These are phyloP conservation scores for Malus sieversii DNA, from an alignment of 306 rosid genomes.

Conservation along the genomic window DNA sequence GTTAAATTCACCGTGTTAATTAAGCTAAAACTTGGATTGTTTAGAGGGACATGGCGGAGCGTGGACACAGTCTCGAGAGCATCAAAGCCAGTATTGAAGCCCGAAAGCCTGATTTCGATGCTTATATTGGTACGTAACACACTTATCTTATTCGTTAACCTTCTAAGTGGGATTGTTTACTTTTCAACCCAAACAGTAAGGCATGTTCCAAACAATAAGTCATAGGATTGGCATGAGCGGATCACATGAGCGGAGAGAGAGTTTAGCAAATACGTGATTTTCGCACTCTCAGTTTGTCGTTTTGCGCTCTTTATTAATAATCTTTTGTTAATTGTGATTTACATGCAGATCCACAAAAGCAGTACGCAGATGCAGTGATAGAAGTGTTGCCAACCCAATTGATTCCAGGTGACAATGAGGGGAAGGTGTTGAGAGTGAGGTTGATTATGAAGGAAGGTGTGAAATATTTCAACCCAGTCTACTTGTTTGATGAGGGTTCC, in stretches of 20 bases:
- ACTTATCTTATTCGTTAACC: too few relatives aligned
- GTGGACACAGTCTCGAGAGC: slow-evolving; percentile 99
- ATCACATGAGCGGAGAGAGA: too few relatives aligned
- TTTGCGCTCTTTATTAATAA: not conserved
- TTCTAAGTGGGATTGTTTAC: too few relatives aligned
- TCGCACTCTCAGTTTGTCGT: not conserved
- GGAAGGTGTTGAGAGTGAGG: slow-evolving; percentile 83
- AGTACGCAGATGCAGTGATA: slow-evolving; percentile 93
- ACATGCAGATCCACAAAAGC: slow-evolving; percentile 84
- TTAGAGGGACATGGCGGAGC: slow-evolving; percentile 99
- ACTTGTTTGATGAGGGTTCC: slow-evolving; percentile 95
- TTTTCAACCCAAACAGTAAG: too few relatives aligned
- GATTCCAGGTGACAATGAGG: slow-evolving; percentile 88
- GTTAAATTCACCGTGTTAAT: slow-evolving; percentile 7
- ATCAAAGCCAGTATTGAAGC: slow-evolving; percentile 99
- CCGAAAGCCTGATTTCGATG: slow-evolving; percentile 93
- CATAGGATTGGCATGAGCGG: too few relatives aligned
- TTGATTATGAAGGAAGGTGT: slow-evolving; percentile 94
- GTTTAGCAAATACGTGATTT: too few relatives aligned
- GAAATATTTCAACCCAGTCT: slow-evolving; percentile 70
- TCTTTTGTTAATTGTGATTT: not conserved
- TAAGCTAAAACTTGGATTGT: slow-evolving; percentile 6
- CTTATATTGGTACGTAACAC: slow-evolving; percentile 60
- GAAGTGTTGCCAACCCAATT: slow-evolving; percentile 88
- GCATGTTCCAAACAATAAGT: too few relatives aligned